Evolutionary conservation across 345 rosid species (phyloP), one percentile per base, ranked within the genome.

Genomic region (Arabidopsis suecica): DNA sequence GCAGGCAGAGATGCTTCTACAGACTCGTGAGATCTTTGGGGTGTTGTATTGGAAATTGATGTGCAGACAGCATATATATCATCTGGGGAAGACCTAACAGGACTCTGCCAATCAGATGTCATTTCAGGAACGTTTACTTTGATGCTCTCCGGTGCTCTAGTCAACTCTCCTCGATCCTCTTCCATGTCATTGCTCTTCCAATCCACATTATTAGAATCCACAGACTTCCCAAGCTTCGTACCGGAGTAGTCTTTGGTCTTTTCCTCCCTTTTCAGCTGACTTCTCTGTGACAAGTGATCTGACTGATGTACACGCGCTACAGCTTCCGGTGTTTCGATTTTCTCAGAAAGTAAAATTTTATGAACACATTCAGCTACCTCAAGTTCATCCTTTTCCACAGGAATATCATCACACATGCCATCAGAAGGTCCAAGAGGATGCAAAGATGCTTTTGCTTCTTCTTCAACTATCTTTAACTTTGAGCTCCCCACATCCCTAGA

Each of bases 161-260:
- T 78, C 53, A 76, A 71, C 59, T 77, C 84, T 77, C 79, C 74
- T 16, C 49, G 44, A 48, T 49, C 65, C 75, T 70, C 88, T 60
- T 78, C 73, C 77, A 57, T 41, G 73, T 71, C 56, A 30, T 7
- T 58, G 38, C 47, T 65, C 76, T 49, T 77, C 54, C 48, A 20
- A 40, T 48, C 33, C 44, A 63, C 54, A 23, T 28, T 41, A 51
- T 38, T 11, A 62, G 23, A 28, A 50, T 41, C 72, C 7, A 49
- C 56, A 58, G 76, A 63, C 71, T 78, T 71, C 70, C 80, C 80
- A 9, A 18, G 51, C 65, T 63, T 77, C 74, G 69, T 72, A 81
- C 72, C 38, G 36, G 37, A 62, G 30, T n/a, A 45, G 47, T 80
- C 51, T 80, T 70, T 64, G 74, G 82, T 68, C 71, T 71, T 44